phyloP scores from a whole-genome alignment of 139 green algal species.

The Gonium pectorale region DNA sequence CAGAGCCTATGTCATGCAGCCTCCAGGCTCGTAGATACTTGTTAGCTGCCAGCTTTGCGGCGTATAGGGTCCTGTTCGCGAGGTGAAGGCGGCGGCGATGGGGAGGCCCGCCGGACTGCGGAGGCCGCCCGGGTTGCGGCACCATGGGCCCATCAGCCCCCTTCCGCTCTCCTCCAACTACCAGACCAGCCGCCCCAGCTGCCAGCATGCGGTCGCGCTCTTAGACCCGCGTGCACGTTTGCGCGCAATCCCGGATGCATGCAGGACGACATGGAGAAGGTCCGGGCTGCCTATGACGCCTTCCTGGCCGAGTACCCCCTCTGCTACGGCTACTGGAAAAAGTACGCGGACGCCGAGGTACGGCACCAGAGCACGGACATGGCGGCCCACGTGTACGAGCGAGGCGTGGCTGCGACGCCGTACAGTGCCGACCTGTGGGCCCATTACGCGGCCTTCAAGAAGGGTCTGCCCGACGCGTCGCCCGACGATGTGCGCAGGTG shows the following conservation, averaged over 20 bases:
- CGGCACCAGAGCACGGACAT: conserved; percentile 56
- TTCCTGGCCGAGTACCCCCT: conserved; percentile 86
- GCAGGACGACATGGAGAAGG: conserved; percentile 74
- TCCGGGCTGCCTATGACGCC: conserved; percentile 73
- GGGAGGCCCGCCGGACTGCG: too few relatives aligned
- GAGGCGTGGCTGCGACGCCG: conserved; percentile 73
- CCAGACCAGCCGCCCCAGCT: too few relatives aligned
- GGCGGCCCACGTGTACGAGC: conserved; percentile 76
- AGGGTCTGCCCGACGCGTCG: conserved; percentile 38
- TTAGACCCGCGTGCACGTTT: too few relatives aligned
- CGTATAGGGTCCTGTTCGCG: too few relatives aligned
- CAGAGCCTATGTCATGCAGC: too few relatives aligned
- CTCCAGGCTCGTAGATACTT: too few relatives aligned
- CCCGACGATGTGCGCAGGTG: conserved; percentile 75
- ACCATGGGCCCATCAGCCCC: too few relatives aligned
- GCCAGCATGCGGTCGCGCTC: too few relatives aligned
- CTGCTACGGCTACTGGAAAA: conserved; percentile 94
- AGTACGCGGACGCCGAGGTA: conserved; percentile 83
- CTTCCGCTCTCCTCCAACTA: too few relatives aligned
- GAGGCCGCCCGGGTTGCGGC: too few relatives aligned
- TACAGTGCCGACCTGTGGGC: conserved; percentile 86
- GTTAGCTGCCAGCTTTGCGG: too few relatives aligned
- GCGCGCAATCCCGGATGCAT: neutral
- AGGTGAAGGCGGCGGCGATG: too few relatives aligned
- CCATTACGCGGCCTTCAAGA: conserved; percentile 69